Evolutionary conservation across 2,329 filamentous ascomycete species (phyloP).

Genomic region (Pyrenophora seminiperda): DNA sequence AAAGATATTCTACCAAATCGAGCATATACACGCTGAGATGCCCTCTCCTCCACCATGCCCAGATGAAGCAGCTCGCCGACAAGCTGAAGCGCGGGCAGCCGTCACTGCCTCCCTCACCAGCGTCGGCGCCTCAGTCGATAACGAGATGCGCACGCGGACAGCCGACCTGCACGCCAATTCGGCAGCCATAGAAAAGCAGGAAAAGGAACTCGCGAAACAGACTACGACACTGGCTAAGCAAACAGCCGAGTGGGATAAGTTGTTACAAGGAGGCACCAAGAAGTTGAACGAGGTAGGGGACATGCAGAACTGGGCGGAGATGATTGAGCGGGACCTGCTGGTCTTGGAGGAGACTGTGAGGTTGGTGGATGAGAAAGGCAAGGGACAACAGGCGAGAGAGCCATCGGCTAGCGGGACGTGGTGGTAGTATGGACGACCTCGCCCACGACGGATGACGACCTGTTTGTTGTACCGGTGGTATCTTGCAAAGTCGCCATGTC

Average conservation of each 20-base stretch:
- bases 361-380: conserved; percentile 39
- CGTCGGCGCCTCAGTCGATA: conserved; percentile 72
- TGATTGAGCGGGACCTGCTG: conserved; percentile 61
- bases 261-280: conserved; percentile 66
- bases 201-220: conserved; percentile 66
- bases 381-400: conserved; percentile 10
- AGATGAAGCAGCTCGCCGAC: conserved; percentile 42
- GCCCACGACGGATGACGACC: too few relatives aligned
- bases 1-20: not conserved
- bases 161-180: conserved; percentile 72
- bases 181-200: conserved; percentile 68
- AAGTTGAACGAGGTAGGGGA: conserved; percentile 79
- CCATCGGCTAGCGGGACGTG: conserved; percentile 42
- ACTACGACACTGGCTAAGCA: conserved; percentile 66
- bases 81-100: conserved; percentile 57
- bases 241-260: conserved; percentile 66
- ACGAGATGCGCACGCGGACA: conserved; percentile 70
- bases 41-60: conserved; percentile 26
- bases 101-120: conserved; percentile 57
- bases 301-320: conserved; percentile 86
- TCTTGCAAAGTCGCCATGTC: too few relatives aligned
- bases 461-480: too few relatives aligned
- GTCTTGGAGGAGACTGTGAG: conserved; percentile 50
- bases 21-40: conserved; percentile 23
- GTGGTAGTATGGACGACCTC: conserved; percentile 12